Evolutionary conservation across 2,329 filamentous ascomycete genomes (phyloP).

Genomic region (Xylaria sp.): DNA sequence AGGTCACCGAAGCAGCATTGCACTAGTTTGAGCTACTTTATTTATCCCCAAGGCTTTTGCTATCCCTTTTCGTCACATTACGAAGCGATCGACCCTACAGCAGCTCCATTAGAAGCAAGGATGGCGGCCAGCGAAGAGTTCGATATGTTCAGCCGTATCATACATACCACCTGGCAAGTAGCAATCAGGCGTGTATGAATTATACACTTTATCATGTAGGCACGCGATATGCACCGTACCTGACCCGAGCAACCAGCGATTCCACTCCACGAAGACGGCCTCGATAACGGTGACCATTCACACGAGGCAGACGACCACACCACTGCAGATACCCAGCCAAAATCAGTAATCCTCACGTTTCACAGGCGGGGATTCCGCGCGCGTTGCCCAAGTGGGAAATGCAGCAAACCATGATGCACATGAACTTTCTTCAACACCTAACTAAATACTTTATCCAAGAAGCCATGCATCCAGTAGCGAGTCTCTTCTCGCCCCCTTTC

Average conservation of each 20-base stretch:
- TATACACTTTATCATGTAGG: slow-evolving; percentile 14
- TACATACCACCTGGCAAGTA: slow-evolving; percentile 17
- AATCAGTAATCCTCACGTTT: slow-evolving; percentile 45
- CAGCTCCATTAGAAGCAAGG: slow-evolving; percentile 22
- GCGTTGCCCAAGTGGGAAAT: slow-evolving; percentile 40
- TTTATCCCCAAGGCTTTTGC: slow-evolving; percentile 25
- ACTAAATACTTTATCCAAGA: slow-evolving; percentile 11
- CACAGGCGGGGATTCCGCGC: slow-evolving; percentile 40
- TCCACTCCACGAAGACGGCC: slow-evolving; percentile 26
- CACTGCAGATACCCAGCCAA: slow-evolving; percentile 47
- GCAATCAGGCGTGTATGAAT: not conserved
- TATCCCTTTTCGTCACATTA: slow-evolving; percentile 7
- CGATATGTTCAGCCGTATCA: slow-evolving; percentile 5
- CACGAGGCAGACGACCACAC: slow-evolving; percentile 38
- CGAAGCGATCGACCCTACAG: slow-evolving; percentile 26
- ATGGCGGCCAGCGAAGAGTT: slow-evolving; percentile 22
- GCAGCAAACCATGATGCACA: slow-evolving; percentile 30
- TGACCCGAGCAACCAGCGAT: slow-evolving; percentile 34
- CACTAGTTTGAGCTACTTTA: slow-evolving; percentile 10
- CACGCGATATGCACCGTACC: slow-evolving; percentile 39
- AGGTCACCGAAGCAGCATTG: slow-evolving; percentile 28
- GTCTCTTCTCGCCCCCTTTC: slow-evolving; percentile 18
- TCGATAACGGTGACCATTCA: slow-evolving; percentile 32
- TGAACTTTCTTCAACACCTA: slow-evolving; percentile 22
- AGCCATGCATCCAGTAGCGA: not conserved